Evolutionary conservation across 2,329 filamentous ascomycete species (phyloP).

Genomic region (Aspergillus versicolor): DNA sequence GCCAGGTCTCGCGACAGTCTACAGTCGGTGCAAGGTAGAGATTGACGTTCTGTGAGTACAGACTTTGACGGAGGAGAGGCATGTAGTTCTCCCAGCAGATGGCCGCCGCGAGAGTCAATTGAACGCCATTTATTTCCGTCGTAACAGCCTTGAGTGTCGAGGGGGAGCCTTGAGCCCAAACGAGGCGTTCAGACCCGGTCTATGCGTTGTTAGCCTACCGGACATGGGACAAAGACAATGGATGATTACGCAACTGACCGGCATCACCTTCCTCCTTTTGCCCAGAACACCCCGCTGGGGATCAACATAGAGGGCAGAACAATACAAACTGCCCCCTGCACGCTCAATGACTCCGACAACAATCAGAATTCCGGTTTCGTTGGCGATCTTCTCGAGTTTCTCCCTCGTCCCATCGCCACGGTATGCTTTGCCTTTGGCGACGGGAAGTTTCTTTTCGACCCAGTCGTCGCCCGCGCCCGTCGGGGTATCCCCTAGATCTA

Average conservation of each 20-base stretch:
- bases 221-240: background rate
- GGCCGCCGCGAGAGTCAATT: conserved; percentile 76
- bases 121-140: conserved; percentile 74
- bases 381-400: conserved; percentile 71
- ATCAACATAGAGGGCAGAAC: conserved; percentile 77
- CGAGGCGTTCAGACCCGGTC: conserved; percentile 76
- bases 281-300: conserved; percentile 70
- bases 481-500: conserved; percentile 80
- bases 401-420: conserved; percentile 77
- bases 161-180: conserved; percentile 85
- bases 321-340: conserved; percentile 80
- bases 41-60: conserved; percentile 90
- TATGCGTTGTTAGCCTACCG: conserved; percentile 25
- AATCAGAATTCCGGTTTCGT: conserved; percentile 76
- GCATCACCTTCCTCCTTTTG: conserved; percentile 91
- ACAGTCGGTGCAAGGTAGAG: conserved; percentile 89
- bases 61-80: conserved; percentile 77
- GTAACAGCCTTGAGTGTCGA: conserved; percentile 76
- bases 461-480: conserved; percentile 70
- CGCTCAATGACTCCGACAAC: conserved; percentile 78
- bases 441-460: conserved; percentile 62
- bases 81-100: conserved; percentile 99
- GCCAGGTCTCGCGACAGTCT: conserved; percentile 80
- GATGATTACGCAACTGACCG: conserved; percentile 52
- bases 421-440: conserved; percentile 50